A percentile compares a stretch with the other conserved stretches of the same genome.
These are phyloP conservation scores for Verticillium tricorpus DNA, from an alignment of 2,329 filamentous ascomycete genomes.

Conservation along the genomic window DNA sequence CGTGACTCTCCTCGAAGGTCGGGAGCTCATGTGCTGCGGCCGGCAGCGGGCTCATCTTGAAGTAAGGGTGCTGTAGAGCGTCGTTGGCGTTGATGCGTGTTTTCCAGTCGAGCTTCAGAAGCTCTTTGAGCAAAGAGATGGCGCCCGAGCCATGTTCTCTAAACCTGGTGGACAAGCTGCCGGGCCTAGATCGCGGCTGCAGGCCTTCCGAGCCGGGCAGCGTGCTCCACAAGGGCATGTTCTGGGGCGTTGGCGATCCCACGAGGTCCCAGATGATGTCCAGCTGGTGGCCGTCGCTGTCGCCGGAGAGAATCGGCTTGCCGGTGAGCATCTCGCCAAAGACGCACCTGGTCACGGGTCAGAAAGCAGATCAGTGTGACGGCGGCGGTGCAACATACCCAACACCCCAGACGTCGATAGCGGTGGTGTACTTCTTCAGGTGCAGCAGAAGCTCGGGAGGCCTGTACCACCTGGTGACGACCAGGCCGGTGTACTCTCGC, in stretches of 20 bases:
- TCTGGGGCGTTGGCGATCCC: conserved; percentile 82
- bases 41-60: conserved; percentile 73
- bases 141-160: conserved; percentile 69
- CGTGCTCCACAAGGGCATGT: conserved; percentile 84
- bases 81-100: conserved; percentile 89
- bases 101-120: conserved; percentile 85
- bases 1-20: conserved; percentile 88
- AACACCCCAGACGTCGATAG: conserved; percentile 97
- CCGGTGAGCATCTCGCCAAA: conserved; percentile 97
- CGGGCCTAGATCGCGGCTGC: conserved; percentile 53
- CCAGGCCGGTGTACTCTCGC: conserved; percentile 91
- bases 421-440: conserved; percentile 87
- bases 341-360: conserved; percentile 62
- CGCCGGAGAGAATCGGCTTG: conserved; percentile 87
- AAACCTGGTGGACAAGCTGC: conserved; percentile 71
- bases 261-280: conserved; percentile 92
- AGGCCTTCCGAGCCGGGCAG: conserved; percentile 79
- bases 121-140: conserved; percentile 73
- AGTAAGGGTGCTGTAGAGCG: conserved; percentile 88
- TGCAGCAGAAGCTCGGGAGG: conserved; percentile 89
- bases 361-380: not conserved
- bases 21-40: conserved; percentile 84
- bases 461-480: conserved; percentile 95
- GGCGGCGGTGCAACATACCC: conserved; percentile 54
- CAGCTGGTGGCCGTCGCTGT: conserved; percentile 83